Base-by-base conservation (phyloP, 176 grass and related monocot species). In the Cenchrus americanus region DNA sequence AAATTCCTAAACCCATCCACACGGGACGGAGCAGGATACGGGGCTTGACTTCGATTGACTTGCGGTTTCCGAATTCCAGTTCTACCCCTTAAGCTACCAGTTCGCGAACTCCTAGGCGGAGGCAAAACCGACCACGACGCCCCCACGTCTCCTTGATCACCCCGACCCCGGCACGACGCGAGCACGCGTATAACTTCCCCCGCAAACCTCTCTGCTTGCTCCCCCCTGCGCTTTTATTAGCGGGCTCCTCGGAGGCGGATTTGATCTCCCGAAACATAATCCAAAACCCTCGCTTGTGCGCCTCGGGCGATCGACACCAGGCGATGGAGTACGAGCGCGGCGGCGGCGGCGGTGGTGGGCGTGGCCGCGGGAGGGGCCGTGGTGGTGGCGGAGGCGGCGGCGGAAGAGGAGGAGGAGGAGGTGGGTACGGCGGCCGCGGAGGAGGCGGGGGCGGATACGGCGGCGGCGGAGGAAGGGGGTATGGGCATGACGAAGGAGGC, bases 261-360 rank as follows among this genome's bases (percentile, higher is more conserved):
- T 71, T 24, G 69, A 34, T 34, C 18, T 30, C 77, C 11, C 0
- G 34, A 59, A 24, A 14, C 75, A 26, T 2, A 50, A 65, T 27
- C 60, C 23, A 15, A 42, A 61, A 44, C 55, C 54, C 14, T 63
- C 22, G 41, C 53, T 10, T 17, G 4, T 7, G 0, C 17, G n/a
- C 9, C 12, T 52, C 65, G 61, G 37, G 66, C 61, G 61, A 8
- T n/a, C 21, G 47, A 2, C 41, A 2, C 17, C 3, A 1, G 23
- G 23, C 22, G 11, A 90, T 90, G 88, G 79, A 90, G 2, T 32
- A 73, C 83, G 71, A 82, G 3, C 77, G 18, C 32, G 87, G 82
- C 1, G 18, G 77, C 32, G 87, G 81, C 3, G 18, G 42, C 0
- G 47, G 46, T 0, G 55, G 42, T 0, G 53, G 67, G 30, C 68